Evolutionary conservation across 495 filamentous ascomycete genomes (phyloP).

Genomic region (Hyaloscypha hepaticicola): DNA sequence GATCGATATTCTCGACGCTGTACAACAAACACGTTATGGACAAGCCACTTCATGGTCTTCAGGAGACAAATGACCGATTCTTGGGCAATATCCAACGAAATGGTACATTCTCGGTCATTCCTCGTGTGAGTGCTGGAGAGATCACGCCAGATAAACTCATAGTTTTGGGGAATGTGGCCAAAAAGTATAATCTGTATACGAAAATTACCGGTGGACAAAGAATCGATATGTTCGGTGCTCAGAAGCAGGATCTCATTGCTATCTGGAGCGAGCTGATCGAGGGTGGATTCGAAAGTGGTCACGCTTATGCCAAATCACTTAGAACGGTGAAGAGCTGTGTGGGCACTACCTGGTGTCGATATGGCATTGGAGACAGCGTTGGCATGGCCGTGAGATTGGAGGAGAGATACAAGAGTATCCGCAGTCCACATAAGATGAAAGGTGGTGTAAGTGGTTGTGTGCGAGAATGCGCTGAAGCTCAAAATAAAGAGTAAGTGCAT

Average conservation of each 20-base stretch:
- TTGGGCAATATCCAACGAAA: constrained; percentile 95
- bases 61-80: constrained; percentile 93
- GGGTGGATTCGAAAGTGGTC: constrained; percentile 92
- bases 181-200: constrained; percentile 85
- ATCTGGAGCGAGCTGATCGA: constrained; percentile 87
- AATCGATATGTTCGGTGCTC: constrained; percentile 94
- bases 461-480: constrained; percentile 91
- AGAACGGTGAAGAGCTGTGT: constrained; percentile 95
- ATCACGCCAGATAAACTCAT: constrained; percentile 92
- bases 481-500: constrained; percentile 75
- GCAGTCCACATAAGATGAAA: constrained; percentile 91
- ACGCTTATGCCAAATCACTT: constrained; percentile 91
- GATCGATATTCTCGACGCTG: constrained; percentile 78
- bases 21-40: constrained; percentile 89
- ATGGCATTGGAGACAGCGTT: constrained; percentile 93
- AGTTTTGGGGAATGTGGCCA: constrained; percentile 82
- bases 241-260: constrained; percentile 84
- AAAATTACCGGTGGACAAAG: constrained; percentile 96
- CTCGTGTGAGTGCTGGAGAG: constrained; percentile 82
- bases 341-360: constrained; percentile 93
- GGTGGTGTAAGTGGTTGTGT: constrained; percentile 91
- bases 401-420: constrained; percentile 92
- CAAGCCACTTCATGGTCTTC: constrained; percentile 69
- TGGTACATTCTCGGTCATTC: constrained; percentile 90
- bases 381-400: constrained; percentile 92